These are phyloP conservation scores for Abelmoschus esculentus DNA, from an alignment of 345 rosid species.

Conservation along the genomic window DNA sequence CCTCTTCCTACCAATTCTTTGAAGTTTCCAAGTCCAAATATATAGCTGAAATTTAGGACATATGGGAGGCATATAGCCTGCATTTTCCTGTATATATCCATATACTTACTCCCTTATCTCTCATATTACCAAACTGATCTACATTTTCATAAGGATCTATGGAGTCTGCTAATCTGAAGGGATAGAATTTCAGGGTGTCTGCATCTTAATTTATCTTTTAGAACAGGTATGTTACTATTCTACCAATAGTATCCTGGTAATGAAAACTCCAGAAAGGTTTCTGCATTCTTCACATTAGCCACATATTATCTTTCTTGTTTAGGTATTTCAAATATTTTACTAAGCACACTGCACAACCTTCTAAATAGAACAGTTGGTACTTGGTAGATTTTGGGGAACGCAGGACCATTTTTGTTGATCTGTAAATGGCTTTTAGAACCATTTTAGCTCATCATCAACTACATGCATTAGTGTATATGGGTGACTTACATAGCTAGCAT, in stretches of 20 bases:
- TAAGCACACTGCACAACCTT: neutral
- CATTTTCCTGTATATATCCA: neutral
- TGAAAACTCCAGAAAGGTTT: neutral
- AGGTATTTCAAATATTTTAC: neutral
- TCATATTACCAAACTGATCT: neutral
- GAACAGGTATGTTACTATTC: conserved; percentile 20
- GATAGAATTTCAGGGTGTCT: neutral
- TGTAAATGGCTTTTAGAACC: neutral
- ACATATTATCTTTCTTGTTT: neutral
- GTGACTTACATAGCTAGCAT: neutral
- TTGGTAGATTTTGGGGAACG: neutral
- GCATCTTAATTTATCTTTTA: conserved; percentile 11
- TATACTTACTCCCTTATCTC: neutral
- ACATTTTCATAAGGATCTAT: neutral
- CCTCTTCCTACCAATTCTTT: neutral
- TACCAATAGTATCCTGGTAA: neutral
- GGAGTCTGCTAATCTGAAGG: neutral
- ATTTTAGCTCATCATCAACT: neutral
- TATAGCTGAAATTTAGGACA: neutral
- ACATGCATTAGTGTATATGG: neutral
- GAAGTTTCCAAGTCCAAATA: neutral
- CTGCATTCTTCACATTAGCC: neutral
- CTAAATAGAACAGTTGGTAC: neutral
- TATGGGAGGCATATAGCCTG: neutral
- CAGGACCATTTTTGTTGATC: neutral